Evolutionary conservation across 257 asterid species (phyloP).

Genomic region (Capsicum rhomboideum): DNA sequence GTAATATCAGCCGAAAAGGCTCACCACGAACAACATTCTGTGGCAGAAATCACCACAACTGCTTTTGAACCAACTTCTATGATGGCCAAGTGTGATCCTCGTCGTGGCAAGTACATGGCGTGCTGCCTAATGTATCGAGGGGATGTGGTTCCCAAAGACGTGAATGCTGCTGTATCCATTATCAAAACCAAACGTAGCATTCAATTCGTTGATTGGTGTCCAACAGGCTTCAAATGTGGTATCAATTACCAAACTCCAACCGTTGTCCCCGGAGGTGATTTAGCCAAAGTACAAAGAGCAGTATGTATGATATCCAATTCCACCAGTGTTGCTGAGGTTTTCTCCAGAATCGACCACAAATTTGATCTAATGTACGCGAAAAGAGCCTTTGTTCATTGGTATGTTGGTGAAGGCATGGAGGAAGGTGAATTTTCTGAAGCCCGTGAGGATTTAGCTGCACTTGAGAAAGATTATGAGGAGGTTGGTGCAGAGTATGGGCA

Average conservation of each 20-base stretch:
- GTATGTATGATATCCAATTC: conserved; percentile 10
- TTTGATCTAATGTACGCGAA: conserved; percentile 5
- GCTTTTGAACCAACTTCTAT: conserved; percentile 9
- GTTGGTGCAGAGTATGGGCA: conserved; percentile 3
- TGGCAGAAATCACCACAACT: conserved; percentile 7
- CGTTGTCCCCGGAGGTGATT: conserved; percentile 3
- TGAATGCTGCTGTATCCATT: conserved; percentile 1
- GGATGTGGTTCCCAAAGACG: conserved; percentile 7
- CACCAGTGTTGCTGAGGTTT: conserved; percentile 5
- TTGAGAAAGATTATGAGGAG: conserved; percentile 11
- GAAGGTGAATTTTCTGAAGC: conserved; percentile 13
- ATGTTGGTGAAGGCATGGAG: conserved; percentile 12
- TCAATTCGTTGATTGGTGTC: conserved; percentile 11
- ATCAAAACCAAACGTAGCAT: background rate
- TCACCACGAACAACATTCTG: conserved; percentile 2
- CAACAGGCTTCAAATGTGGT: conserved; percentile 7
- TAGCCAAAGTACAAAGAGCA: conserved; percentile 6
- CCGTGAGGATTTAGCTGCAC: conserved; percentile 7
- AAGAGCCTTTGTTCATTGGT: conserved; percentile 13
- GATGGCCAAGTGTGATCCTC: conserved; percentile 11
- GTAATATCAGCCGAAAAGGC: conserved; percentile 6
- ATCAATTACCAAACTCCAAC: conserved; percentile 8
- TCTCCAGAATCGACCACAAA: conserved; percentile 7
- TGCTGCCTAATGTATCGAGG: conserved; percentile 11
- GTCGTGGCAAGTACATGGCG: conserved; percentile 8